phyloP scores from a whole-genome alignment of 176 grass and related monocot genomes.

The Aegilops longissima region DNA sequence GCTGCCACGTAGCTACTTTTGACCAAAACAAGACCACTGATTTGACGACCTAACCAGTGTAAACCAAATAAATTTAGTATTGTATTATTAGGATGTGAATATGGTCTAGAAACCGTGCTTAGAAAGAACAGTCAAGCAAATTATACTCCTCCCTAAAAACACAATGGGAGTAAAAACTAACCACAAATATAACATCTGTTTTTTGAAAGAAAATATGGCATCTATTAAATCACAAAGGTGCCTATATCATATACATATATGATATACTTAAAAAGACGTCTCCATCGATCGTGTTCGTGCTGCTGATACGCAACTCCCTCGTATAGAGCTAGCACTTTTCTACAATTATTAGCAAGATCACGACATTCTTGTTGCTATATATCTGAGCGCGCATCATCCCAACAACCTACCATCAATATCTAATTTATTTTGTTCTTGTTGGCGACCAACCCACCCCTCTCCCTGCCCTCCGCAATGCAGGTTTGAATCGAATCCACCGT shows the following conservation, averaged over 20 bases:
- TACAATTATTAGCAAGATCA: neutral
- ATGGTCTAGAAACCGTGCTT: too few relatives aligned
- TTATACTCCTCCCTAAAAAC: neutral
- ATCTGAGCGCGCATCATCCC: constrained; percentile 6
- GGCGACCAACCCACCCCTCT: neutral
- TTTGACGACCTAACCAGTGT: too few relatives aligned
- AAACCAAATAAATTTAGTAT: too few relatives aligned
- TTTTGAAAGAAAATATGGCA: too few relatives aligned
- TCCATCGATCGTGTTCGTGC: neutral
- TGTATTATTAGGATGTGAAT: too few relatives aligned
- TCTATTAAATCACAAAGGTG: too few relatives aligned
- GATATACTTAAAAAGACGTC: neutral
- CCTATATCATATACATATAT: too few relatives aligned
- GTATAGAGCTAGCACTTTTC: neutral
- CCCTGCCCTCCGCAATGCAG: neutral
- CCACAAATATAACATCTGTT: too few relatives aligned
- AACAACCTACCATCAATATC: neutral
- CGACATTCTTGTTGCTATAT: neutral
- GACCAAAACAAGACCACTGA: too few relatives aligned
- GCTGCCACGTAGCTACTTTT: neutral
- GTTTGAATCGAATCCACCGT: neutral
- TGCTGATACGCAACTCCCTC: neutral
- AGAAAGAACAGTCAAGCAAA: too few relatives aligned
- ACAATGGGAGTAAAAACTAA: too few relatives aligned
- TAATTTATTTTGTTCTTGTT: neutral